Base-by-base conservation (phyloP, 805 yeast species). In the Candida caryicola region DNA sequence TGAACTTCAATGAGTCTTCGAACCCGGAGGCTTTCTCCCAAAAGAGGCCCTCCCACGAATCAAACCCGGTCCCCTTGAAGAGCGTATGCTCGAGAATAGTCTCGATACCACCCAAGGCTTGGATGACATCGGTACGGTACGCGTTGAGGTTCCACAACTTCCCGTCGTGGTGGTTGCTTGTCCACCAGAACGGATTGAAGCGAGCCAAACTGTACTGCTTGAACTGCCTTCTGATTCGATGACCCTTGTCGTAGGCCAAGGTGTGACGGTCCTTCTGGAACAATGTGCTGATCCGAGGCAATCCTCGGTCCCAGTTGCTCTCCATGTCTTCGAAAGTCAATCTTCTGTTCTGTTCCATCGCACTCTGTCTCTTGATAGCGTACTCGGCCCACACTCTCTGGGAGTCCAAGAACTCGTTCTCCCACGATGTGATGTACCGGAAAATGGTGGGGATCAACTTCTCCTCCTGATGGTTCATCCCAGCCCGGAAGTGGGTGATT, bases 21-120 rank as follows among this genome's bases (percentile, higher is more conserved):
- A 90, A 93, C 0, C 99, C 99, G 18, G 95, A 82, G 0, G 95
- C 95, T 57, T 90, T 90, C 56, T 93, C 99, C 99, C 99, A 93
- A 62, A 93, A 93, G 17, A 93, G 68, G 4, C 99, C 98, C 66
- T 93, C 99, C 99, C 99, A 93, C 6, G 95, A 85, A 50, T 85
- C 95, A 55, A 93, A 93, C 0, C 99, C 99, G 1, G 99, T 93
- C 9, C 95, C 99, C 57, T 85, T 88, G 69, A 93, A 93, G 32
- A 93, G 63, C 0, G 98, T 89, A 52, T 93, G 99, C 54, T 91
- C 98, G 43, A 93, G 62, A 55, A 93, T 93, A 0, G 98, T 88
- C 53, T 91, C 97, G 41, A 93, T 85, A 35, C 99, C 99, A 33
- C 99, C 99, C 3, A 93, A 72, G 0, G 98, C 95, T 61, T 93